Conservation (phyloP, 1,284 basidiomycete genomes). For the Boletellus sp. region DNA sequence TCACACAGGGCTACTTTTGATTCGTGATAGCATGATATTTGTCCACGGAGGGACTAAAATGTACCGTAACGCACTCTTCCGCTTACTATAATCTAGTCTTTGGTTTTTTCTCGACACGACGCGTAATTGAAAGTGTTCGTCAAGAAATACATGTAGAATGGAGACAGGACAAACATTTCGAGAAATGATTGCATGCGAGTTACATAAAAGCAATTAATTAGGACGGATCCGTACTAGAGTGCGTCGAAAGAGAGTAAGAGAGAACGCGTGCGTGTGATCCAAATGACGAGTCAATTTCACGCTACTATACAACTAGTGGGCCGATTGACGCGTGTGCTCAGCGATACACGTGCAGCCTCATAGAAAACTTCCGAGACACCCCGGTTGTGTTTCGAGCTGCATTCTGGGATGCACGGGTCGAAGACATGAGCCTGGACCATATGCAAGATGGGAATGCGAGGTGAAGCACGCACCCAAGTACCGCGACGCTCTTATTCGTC, state of each 20-base stretch:
- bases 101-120: background rate
- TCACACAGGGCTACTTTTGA: conserved; percentile 26
- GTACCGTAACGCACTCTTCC: conserved; percentile 26
- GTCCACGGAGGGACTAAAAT: conserved; percentile 10
- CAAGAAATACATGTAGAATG: conserved; percentile 20
- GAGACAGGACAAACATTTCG: background rate
- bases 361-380: conserved; percentile 91
- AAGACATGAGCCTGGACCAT: background rate
- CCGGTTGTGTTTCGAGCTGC: conserved; percentile 93
- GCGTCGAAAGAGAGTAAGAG: conserved; percentile 9
- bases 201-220: conserved; percentile 22
- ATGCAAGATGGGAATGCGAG: background rate
- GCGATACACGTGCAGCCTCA: conserved; percentile 82
- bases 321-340: conserved; percentile 71
- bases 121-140: background rate
- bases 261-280: background rate
- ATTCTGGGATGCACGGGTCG: conserved; percentile 53
- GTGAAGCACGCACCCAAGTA: conserved; percentile 71
- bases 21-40: conserved; percentile 4
- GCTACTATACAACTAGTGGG: conserved; percentile 53
- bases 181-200: conserved; percentile 1
- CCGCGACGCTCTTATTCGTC: conserved; percentile 86
- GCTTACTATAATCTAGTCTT: conserved; percentile 27
- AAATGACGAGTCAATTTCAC: conserved; percentile 35
- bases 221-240: conserved; percentile 17